phyloP scores from a whole-genome alignment of 495 filamentous ascomycete species.

The Trichoderma erinaceum region DNA sequence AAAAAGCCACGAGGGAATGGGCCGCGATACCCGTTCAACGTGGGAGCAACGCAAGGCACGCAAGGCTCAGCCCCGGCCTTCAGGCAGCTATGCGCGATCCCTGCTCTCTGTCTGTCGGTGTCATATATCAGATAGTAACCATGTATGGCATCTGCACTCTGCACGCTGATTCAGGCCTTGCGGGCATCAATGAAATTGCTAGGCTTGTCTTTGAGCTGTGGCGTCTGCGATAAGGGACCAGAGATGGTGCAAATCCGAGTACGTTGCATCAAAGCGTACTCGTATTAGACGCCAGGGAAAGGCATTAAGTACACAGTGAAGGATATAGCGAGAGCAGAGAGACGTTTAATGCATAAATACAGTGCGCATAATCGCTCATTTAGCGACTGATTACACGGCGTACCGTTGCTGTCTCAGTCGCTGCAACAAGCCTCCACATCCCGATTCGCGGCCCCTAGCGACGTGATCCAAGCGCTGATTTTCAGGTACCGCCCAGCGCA shows the following conservation, averaged over 20 bases:
- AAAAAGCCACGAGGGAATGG: background rate
- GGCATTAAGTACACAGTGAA: background rate
- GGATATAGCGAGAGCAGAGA: background rate
- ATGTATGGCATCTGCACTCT: background rate
- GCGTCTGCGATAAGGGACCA: background rate
- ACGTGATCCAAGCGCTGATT: no score
- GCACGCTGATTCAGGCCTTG: background rate
- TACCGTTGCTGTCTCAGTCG: background rate
- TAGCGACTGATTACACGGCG: background rate
- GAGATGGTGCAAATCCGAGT: background rate
- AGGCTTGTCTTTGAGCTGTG: background rate
- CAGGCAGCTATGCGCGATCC: background rate
- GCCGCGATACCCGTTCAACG: background rate
- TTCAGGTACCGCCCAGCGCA: no score
- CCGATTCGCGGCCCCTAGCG: no score
- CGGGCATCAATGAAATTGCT: background rate
- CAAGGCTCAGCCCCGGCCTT: conserved; percentile 2
- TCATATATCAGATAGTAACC: background rate
- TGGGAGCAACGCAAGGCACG: no score
- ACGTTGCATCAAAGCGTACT: background rate
- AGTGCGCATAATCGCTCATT: background rate
- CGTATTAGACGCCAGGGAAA: background rate
- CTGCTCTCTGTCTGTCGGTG: background rate
- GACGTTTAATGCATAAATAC: background rate
- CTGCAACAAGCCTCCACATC: no score